These are phyloP conservation scores for Prototheca stagnorum DNA, from an alignment of 163 green algal genomes.

Conservation along the genomic window DNA sequence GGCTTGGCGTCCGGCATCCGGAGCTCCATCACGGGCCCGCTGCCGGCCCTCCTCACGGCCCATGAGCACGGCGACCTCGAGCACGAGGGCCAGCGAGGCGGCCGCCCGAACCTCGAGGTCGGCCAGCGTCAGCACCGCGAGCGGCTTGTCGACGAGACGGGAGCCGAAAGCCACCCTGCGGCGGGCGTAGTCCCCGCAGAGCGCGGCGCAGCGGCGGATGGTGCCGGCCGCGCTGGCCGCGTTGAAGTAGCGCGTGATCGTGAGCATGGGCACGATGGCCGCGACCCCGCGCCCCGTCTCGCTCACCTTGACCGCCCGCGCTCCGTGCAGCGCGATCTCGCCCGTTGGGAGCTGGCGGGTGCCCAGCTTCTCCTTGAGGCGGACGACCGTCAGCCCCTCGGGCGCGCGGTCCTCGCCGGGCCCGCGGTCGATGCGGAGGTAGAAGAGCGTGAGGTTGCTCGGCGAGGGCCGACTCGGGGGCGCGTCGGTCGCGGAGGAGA, in stretches of 20 bases:
- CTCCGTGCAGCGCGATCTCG: conserved; percentile 4
- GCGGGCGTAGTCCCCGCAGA: conserved; percentile 11
- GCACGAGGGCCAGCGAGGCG: conserved; percentile 4
- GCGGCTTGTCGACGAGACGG: conserved; percentile 6
- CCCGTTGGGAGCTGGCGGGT: conserved; percentile 15
- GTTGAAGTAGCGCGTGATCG: conserved; percentile 15
- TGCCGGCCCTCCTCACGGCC: neutral
- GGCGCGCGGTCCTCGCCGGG: neutral
- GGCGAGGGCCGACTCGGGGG: too few relatives aligned
- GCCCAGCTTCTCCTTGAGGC: conserved; percentile 19
- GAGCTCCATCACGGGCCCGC: neutral
- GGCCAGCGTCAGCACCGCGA: conserved; percentile 10
- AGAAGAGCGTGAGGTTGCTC: conserved; percentile 4
- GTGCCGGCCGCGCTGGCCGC: neutral
- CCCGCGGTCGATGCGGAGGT: conserved; percentile 5
- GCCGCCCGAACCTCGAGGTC: conserved; percentile 6
- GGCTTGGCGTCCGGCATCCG: too few relatives aligned
- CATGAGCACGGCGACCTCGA: conserved; percentile 12
- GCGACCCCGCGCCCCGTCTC: conserved; percentile 5
- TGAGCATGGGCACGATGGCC: conserved; percentile 10
- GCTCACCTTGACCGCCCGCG: conserved; percentile 6
- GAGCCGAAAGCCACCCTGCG: conserved; percentile 3
- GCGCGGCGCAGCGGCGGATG: conserved; percentile 9
- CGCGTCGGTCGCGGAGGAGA: too few relatives aligned
- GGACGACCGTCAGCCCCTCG: conserved; percentile 13